Conservation (phyloP, 1,284 basidiomycete genomes). For the Heliocybe sulcata region DNA sequence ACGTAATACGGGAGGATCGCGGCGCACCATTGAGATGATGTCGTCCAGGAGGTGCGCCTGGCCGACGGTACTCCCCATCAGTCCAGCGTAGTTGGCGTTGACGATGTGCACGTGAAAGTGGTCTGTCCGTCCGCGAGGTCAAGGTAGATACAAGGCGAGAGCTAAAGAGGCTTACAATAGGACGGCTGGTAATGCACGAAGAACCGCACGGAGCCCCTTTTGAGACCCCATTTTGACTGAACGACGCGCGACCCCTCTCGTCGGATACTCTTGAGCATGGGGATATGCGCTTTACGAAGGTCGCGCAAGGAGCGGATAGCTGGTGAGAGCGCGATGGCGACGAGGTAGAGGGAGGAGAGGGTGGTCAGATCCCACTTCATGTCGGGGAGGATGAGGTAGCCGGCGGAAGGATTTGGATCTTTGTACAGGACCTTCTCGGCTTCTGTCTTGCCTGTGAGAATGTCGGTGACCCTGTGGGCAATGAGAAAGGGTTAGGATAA, state of each 20-base stretch:
- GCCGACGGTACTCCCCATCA: constrained; percentile 75
- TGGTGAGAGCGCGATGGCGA: constrained; percentile 57
- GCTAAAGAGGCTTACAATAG: constrained; percentile 64
- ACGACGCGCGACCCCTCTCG: constrained; percentile 45
- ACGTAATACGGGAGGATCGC: neutral
- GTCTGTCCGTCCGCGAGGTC: constrained; percentile 39
- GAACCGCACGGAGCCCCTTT: constrained; percentile 58
- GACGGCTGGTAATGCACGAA: constrained; percentile 95
- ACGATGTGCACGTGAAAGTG: constrained; percentile 96
- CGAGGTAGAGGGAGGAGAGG: constrained; percentile 65
- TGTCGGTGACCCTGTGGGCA: constrained; percentile 73
- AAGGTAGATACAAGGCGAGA: neutral
- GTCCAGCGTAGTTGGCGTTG: constrained; percentile 59
- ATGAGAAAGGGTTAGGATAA: neutral
- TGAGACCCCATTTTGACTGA: constrained; percentile 55
- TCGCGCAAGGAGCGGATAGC: constrained; percentile 67
- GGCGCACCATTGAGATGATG: constrained; percentile 71
- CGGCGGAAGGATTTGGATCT: constrained; percentile 40
- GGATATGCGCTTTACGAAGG: constrained; percentile 56
- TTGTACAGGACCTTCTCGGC: constrained; percentile 69
- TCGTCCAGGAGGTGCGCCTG: constrained; percentile 94
- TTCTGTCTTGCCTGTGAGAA: constrained; percentile 79
- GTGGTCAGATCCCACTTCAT: constrained; percentile 91
- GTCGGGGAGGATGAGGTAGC: constrained; percentile 85
- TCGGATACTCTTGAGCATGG: constrained; percentile 64